phyloP scores from a whole-genome alignment of 305 asterid species.

The Rubia occidens region DNA sequence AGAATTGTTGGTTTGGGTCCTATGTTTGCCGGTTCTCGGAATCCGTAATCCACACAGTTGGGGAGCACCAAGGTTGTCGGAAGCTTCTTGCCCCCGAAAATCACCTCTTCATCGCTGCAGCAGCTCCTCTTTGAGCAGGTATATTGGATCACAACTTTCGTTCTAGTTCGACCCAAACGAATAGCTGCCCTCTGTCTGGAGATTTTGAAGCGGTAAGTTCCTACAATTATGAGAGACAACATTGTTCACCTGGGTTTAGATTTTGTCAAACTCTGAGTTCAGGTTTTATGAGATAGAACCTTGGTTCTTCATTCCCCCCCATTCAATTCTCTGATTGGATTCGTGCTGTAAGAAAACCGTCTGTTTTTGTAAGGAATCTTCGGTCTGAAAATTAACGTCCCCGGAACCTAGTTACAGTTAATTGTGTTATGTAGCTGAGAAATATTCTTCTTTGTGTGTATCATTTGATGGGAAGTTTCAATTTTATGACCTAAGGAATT shows the following conservation, averaged over 20 bases:
- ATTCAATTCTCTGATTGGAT: not conserved
- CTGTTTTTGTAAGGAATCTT: not conserved
- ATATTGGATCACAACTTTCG: not conserved
- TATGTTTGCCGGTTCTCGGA: not conserved
- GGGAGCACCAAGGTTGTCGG: not conserved
- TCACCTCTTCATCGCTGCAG: not conserved
- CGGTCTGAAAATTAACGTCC: not conserved
- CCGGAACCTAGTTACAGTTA: not conserved
- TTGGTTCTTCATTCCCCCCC: not conserved
- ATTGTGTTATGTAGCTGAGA: not conserved
- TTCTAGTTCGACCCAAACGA: not conserved
- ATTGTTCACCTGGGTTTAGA: not conserved
- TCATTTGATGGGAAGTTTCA: not conserved
- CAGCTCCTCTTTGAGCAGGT: not conserved
- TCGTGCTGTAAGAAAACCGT: not conserved
- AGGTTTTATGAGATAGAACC: not conserved
- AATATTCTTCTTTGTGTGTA: not conserved
- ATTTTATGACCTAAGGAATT: not conserved
- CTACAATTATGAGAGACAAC: not conserved
- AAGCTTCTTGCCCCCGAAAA: not conserved
- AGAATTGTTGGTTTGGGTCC: not conserved
- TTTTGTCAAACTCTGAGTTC: not conserved
- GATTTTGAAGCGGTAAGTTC: conserved; percentile 25
- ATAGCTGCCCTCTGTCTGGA: not conserved
- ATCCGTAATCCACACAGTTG: not conserved